A percentile compares a stretch with the other conserved stretches of the same genome.
Conservation (phyloP, 768 basidiomycete species). For the Rhizopogon vesiculosus region DNA sequence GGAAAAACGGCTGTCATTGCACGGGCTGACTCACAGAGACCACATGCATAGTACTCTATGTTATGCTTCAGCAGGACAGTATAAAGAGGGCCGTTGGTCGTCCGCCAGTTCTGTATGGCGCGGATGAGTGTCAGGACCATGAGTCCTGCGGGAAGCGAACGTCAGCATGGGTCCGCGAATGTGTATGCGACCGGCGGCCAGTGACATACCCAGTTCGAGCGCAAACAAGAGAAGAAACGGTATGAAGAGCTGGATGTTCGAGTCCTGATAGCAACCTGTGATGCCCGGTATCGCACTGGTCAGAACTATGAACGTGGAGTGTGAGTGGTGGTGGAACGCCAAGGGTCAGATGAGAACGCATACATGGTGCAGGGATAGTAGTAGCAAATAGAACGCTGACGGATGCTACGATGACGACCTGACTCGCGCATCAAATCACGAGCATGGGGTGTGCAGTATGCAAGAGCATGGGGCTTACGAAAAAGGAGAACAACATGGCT, state of each 20-base stretch:
- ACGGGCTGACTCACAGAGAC: background rate
- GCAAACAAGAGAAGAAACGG: background rate
- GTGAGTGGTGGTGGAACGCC: background rate
- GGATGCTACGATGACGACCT: background rate
- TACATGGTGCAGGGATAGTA: background rate
- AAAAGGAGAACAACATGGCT: background rate
- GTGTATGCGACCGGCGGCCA: background rate
- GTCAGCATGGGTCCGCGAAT: background rate
- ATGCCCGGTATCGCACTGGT: background rate
- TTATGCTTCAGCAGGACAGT: background rate
- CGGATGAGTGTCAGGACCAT: background rate
- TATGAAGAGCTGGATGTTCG: background rate
- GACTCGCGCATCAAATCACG: background rate
- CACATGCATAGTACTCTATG: background rate
- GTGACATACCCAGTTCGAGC: background rate
- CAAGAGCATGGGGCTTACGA: background rate
- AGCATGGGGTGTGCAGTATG: too few species aligned
- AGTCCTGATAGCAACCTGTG: background rate
- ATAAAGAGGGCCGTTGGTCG: background rate
- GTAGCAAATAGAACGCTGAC: background rate
- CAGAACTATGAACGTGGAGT: background rate
- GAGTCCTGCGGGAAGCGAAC: background rate
- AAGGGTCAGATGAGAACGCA: background rate
- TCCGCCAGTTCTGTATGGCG: background rate
- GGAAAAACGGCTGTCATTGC: background rate